Percentiles rank a stretch among this genome's conserved stretches.
phyloP scores from a whole-genome alignment of 2,329 filamentous ascomycete genomes.

The Calonectria hawksworthii region DNA sequence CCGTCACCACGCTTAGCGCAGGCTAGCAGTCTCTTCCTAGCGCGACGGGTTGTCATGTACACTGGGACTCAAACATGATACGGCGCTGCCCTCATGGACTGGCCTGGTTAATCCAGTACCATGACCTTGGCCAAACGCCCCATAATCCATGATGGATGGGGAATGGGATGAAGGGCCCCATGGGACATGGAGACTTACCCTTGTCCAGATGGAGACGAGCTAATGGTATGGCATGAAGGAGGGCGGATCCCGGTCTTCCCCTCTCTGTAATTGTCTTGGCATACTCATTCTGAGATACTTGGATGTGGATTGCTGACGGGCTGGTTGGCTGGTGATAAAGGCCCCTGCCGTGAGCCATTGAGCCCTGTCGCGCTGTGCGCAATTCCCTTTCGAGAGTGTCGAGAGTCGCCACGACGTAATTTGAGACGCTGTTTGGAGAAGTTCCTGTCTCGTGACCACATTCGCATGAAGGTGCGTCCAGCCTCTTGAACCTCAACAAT shows the following conservation, averaged over 20 bases:
- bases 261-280: constrained; percentile 17
- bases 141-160: constrained; percentile 29
- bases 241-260: constrained; percentile 16
- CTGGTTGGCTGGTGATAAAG: constrained; percentile 26
- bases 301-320: background rate
- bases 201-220: constrained; percentile 14
- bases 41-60: background rate
- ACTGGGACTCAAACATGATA: constrained; percentile 1
- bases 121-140: constrained; percentile 19
- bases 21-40: constrained; percentile 4
- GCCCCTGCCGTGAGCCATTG: constrained; percentile 9
- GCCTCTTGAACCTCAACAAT: constrained; percentile 1
- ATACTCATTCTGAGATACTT: background rate
- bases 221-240: constrained; percentile 16
- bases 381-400: background rate
- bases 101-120: constrained; percentile 2
- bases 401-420: background rate
- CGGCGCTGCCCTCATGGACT: constrained; percentile 11
- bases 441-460: background rate
- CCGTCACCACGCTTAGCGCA: constrained; percentile 17
- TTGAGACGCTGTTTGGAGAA: background rate
- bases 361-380: background rate
- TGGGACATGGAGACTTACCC: constrained; percentile 22
- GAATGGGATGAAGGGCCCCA: constrained; percentile 25
- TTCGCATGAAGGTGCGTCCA: background rate